Evolutionary conservation across 495 filamentous ascomycete genomes (phyloP).

Genomic region (Penicillium coffeae): DNA sequence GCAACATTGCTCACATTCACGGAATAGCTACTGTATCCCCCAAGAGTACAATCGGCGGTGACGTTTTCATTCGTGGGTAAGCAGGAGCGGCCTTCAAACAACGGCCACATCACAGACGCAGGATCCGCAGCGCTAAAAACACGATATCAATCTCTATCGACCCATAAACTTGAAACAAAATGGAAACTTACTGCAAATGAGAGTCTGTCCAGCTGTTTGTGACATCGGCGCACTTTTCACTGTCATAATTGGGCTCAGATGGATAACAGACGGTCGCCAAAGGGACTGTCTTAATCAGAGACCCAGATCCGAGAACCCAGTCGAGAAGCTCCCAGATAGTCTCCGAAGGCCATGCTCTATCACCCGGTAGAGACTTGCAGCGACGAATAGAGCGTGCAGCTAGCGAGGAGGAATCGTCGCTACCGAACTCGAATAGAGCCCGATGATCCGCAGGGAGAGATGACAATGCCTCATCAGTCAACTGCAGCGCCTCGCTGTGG

Average conservation of each 20-base stretch:
- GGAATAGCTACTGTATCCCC: conserved; percentile 55
- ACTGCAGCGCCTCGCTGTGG: conserved; percentile 37
- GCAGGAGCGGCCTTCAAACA: conserved; percentile 39
- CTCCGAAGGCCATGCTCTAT: conserved; percentile 39
- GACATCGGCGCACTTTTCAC: conserved; percentile 32
- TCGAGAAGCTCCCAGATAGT: conserved; percentile 43
- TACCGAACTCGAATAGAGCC: conserved; percentile 18
- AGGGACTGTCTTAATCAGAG: conserved; percentile 54
- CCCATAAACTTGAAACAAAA: neutral
- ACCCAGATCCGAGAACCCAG: conserved; percentile 38
- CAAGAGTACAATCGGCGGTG: conserved; percentile 47
- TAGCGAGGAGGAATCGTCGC: conserved; percentile 5
- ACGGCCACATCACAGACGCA: conserved; percentile 43
- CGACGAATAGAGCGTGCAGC: conserved; percentile 4
- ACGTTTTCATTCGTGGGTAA: conserved; percentile 24
- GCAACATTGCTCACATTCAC: conserved; percentile 48
- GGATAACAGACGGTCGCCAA: conserved; percentile 52
- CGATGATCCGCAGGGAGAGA: conserved; percentile 25
- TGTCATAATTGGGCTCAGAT: conserved; percentile 44
- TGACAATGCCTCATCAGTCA: conserved; percentile 37
- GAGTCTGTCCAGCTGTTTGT: conserved; percentile 26
- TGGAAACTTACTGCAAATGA: conserved; percentile 26
- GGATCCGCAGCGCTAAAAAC: conserved; percentile 27
- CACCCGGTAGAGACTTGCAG: conserved; percentile 53
- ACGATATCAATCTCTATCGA: neutral